Evolutionary conservation across 2,329 filamentous ascomycete species (phyloP).

Genomic region (Fusarium sp.): DNA sequence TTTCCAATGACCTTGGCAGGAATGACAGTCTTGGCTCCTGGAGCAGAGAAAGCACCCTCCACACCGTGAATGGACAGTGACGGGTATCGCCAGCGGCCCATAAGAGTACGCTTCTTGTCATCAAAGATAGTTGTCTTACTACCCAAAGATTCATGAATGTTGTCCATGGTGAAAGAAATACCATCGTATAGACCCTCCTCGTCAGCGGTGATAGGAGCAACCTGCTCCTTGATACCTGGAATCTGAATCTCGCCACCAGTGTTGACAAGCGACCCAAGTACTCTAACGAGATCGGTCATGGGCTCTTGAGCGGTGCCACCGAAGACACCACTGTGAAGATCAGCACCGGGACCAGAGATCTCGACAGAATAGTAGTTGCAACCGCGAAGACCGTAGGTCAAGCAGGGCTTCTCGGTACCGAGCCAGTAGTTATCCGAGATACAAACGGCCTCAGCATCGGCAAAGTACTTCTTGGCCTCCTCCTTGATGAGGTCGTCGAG

Average conservation of each 20-base stretch:
- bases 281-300: constrained; percentile 92
- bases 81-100: constrained; percentile 95
- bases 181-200: constrained; percentile 88
- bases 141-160: constrained; percentile 90
- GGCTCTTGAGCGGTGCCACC: constrained; percentile 97
- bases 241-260: constrained; percentile 92
- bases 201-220: constrained; percentile 86
- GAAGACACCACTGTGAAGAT: constrained; percentile 97
- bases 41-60: constrained; percentile 92
- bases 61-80: constrained; percentile 94
- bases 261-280: constrained; percentile 88
- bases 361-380: constrained; percentile 98
- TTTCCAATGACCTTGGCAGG: constrained; percentile 98
- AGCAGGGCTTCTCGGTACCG: constrained; percentile 96
- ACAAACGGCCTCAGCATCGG: constrained; percentile 94
- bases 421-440: constrained; percentile 99
- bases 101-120: constrained; percentile 91
- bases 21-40: constrained; percentile 98
- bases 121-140: constrained; percentile 87
- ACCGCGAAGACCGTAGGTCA: constrained; percentile 96
- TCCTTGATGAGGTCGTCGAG: constrained; percentile 93
- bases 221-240: constrained; percentile 92
- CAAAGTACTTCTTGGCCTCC: constrained; percentile 94
- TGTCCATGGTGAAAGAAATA: constrained; percentile 97
- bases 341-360: constrained; percentile 89